Conservation (phyloP, 1,284 basidiomycete species). For the Paramarasmius palmivorus region DNA sequence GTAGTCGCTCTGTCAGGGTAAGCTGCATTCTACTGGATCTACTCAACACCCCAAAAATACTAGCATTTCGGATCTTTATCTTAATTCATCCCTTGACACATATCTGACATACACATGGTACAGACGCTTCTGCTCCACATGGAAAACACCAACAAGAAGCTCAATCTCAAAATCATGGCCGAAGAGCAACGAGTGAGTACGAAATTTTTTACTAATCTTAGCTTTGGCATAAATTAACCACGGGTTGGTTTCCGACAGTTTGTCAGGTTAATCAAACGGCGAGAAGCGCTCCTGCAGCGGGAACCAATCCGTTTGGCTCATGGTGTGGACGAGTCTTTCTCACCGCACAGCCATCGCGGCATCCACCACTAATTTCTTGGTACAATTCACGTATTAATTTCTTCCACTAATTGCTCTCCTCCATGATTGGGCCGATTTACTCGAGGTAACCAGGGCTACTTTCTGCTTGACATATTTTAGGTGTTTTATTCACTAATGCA, state of each 20-base stretch:
- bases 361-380: too few species aligned
- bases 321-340: too few species aligned
- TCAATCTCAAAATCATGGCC: conserved; percentile 45
- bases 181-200: conserved; percentile 55
- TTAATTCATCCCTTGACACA: neutral
- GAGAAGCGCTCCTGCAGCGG: neutral
- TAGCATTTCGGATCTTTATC: neutral
- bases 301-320: too few species aligned
- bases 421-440: too few species aligned
- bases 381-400: too few species aligned
- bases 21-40: conserved; percentile 14
- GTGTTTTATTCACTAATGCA: too few species aligned
- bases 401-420: too few species aligned
- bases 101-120: conserved; percentile 24
- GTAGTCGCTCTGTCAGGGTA: conserved; percentile 54
- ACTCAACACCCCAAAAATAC: too few species aligned
- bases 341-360: too few species aligned
- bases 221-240: neutral
- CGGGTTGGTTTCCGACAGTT: conserved; percentile 25
- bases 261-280: conserved; percentile 26
- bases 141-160: conserved; percentile 50
- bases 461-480: too few species aligned
- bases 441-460: too few species aligned
- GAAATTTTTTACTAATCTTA: neutral
- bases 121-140: conserved; percentile 58